phyloP scores from a whole-genome alignment of 495 filamentous ascomycete species.

The Trichoderma erinaceum region DNA sequence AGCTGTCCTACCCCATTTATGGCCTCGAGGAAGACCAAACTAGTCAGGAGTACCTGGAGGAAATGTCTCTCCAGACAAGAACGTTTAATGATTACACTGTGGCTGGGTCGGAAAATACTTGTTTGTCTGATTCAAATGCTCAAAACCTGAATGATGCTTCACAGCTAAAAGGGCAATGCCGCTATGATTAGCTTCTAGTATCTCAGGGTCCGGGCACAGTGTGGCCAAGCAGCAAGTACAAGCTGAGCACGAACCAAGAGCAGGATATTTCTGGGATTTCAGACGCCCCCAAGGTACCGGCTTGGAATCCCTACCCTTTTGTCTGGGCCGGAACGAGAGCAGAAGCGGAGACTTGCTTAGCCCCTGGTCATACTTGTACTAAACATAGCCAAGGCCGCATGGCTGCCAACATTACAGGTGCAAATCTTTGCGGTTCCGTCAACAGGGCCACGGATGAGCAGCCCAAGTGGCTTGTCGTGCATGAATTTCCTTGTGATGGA shows the following conservation, averaged over 20 bases:
- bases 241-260: constrained; percentile 5
- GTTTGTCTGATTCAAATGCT: neutral
- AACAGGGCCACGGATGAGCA: neutral
- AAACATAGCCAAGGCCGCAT: constrained; percentile 8
- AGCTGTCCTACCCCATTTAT: neutral
- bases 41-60: neutral
- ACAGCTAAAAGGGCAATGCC: neutral
- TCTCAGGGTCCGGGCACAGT: constrained; percentile 1
- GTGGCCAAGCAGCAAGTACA: neutral
- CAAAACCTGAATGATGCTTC: neutral
- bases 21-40: neutral
- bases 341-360: constrained; percentile 10
- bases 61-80: neutral
- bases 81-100: neutral
- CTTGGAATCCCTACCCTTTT: neutral
- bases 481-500: constrained; percentile 6
- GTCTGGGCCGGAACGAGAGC: neutral
- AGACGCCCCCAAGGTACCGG: neutral
- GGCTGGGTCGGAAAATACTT: neutral
- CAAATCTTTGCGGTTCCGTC: constrained; percentile 1
- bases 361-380: neutral
- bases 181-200: neutral
- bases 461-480: constrained; percentile 1
- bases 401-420: constrained; percentile 3
- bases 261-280: neutral